Evolutionary conservation across 805 yeast genomes (phyloP).

Genomic region (Maudiozyma barnettii): DNA sequence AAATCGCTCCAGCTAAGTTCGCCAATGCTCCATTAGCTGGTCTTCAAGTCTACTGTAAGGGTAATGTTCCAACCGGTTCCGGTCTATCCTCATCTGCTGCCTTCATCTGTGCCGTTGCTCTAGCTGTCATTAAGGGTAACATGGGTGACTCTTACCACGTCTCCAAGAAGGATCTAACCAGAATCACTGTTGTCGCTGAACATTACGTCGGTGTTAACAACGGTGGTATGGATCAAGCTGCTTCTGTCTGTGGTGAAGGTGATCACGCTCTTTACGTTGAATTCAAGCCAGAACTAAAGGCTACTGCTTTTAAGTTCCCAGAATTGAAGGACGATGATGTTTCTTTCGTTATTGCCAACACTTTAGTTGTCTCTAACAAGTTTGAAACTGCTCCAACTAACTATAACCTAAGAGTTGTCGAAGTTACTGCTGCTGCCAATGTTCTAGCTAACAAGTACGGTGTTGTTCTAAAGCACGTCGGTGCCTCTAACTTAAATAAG

Average conservation of each 20-base stretch:
- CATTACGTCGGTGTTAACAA: conserved; percentile 66
- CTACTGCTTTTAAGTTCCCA: conserved; percentile 47
- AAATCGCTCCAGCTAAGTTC: conserved; percentile 24
- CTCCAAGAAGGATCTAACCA: conserved; percentile 43
- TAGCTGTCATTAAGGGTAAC: conserved; percentile 47
- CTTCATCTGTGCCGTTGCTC: conserved; percentile 53
- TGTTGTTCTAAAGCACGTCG: conserved; percentile 37
- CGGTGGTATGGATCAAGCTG: conserved; percentile 78
- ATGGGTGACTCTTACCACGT: conserved; percentile 32
- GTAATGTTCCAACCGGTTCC: conserved; percentile 63
- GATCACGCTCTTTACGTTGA: conserved; percentile 50
- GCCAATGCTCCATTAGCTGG: conserved; percentile 34
- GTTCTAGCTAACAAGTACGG: conserved; percentile 42
- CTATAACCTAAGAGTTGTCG: conserved; percentile 65
- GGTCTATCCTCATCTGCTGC: conserved; percentile 69
- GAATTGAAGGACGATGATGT: conserved; percentile 32
- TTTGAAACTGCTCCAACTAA: conserved; percentile 60
- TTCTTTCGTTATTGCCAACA: conserved; percentile 53
- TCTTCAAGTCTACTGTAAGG: conserved; percentile 45
- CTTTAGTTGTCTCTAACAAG: conserved; percentile 53
- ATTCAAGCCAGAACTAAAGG: conserved; percentile 50
- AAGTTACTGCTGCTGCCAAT: conserved; percentile 58
- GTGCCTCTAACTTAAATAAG: conserved; percentile 28
- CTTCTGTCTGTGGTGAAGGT: conserved; percentile 53
- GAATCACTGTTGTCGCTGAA: conserved; percentile 55